Conservation (phyloP, 108 stramenopile genomes). For the Pseudonitzschia delicatissima region DNA sequence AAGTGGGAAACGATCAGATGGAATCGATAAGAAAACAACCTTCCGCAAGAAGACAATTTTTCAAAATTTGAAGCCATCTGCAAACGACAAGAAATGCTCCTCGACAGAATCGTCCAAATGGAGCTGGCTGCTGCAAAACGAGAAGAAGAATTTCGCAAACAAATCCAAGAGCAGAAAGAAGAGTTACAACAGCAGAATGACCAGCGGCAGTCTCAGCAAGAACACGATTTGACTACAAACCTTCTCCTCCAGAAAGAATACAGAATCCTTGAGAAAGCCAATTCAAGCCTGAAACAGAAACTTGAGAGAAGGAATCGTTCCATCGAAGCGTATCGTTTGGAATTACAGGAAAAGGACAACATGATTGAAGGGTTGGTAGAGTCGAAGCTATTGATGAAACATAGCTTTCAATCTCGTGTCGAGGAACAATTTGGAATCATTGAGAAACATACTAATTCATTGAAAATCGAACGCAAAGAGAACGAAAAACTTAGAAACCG, state of each 20-base stretch:
- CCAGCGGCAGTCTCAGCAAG: background rate
- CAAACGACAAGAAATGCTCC: background rate
- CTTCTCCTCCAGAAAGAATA: too few species aligned
- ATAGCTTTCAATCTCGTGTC: background rate
- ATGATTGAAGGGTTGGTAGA: background rate
- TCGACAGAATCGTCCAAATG: background rate
- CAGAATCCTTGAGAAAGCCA: too few species aligned
- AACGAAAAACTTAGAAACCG: background rate
- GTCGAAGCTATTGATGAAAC: background rate
- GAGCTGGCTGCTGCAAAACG: background rate
- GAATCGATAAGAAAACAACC: slow-evolving; percentile 37
- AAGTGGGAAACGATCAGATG: slow-evolving; percentile 65
- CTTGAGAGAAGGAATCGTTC: too few species aligned
- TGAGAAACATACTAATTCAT: too few species aligned
- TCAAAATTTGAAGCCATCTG: background rate
- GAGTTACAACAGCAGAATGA: background rate
- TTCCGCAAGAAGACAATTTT: background rate
- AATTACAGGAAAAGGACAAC: background rate
- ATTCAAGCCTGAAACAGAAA: too few species aligned
- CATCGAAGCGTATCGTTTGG: background rate
- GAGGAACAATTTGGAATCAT: background rate
- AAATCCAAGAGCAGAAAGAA: background rate
- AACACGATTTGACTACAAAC: too few species aligned
- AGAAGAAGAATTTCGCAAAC: background rate
- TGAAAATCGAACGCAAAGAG: background rate